Base-by-base conservation (phyloP, 768 basidiomycete genomes). In the Tricholoma sp. region DNA sequence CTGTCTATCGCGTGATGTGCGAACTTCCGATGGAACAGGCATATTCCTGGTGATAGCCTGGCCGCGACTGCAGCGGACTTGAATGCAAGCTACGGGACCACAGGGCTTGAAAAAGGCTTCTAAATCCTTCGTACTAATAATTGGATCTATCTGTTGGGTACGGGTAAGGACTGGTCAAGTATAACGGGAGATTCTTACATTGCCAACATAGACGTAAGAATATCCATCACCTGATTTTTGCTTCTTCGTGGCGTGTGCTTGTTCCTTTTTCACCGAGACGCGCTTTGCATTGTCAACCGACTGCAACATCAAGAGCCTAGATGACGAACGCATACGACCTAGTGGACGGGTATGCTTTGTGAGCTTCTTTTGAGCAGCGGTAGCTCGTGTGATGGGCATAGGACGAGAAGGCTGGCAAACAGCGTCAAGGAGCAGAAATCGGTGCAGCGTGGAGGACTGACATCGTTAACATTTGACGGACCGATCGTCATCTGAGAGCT, bases 181-280 rank as follows among this genome's bases (percentile, higher is more conserved):
- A 10, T 49, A 4, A 49, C 47, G 47, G n/a, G 47, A 13, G 10
- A 31, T 10, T 72, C 83, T 58, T 61, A 88, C 87, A 64, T 88
- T 88, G 39, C 87, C 86, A 17, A 86, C 80, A 60, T 74, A 87
- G 20, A 82, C 74, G 56, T 71, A 73, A 32, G 65, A 67, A 54
- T 65, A 53, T 4, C 29, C 52, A 6, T 53, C 15, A 11, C 55
- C 13, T 4, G 41, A 64, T 53, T 65, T 70, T 20, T 66, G 66
- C 52, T 64, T 63, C 45, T 66, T 62, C 52, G 66, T 65, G 37
- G 29, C 29, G 5, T 68, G 63, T 20, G 64, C 63, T 33, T 65
- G 44, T 56, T 63, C 63, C 17, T 54, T 57, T 33, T 44, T 54
- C 42, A 48, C 15, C 32, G 52, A 41, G 31, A 7, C 31, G 12